Evolutionary conservation across 2,329 filamentous ascomycete species (phyloP), one percentile per base, ranked within the genome.

Genomic region (Fusarium solani-melongenae): DNA sequence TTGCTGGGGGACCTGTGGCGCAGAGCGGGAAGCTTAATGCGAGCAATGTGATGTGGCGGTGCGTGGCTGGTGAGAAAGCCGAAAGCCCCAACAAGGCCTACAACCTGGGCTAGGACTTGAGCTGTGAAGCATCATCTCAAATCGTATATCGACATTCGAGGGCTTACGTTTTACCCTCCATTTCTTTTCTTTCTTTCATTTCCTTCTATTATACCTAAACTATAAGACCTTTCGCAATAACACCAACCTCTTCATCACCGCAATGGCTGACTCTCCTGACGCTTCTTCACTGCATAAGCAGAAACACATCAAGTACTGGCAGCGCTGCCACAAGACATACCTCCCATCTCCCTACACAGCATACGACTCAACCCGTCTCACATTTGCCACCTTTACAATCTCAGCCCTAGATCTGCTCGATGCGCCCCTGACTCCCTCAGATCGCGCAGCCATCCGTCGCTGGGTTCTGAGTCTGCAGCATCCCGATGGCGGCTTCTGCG

Each of bases 391-490:
- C 86, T 98, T 99, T 86, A 95, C 93, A 75, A 85, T 98, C 77
- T 92, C 94, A 9, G 94, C 94, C 2, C 88, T 98, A 57, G 94
- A 98, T 79, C 85, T 98, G 2, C 90, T 99, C 33, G 91, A 89
- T 14, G 87, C 88, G 2, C 85, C 94, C 41, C 80, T 89, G n/a
- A 80, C 84, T 2, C 44, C 84, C 1, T 74, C 81, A 11, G 86
- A 88, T 55, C 85, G 87, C 56, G 76, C 79, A 6, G 79, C 79
- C 4, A 83, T 90, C 53, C 86, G 88, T n/a, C 84, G 90, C 69
- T 98, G 96, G 95, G 91, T 98, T 51, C 92, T 98, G 69, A 87
- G 88, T 49, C 94, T 95, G 79, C 96, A 98, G 82, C 93, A 98
- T 76, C 92, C 93, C 0, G 86, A 89, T 38, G 96, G 96, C 31